Base-by-base conservation (phyloP, 495 filamentous ascomycete genomes). In the Apodospora peruviana region DNA sequence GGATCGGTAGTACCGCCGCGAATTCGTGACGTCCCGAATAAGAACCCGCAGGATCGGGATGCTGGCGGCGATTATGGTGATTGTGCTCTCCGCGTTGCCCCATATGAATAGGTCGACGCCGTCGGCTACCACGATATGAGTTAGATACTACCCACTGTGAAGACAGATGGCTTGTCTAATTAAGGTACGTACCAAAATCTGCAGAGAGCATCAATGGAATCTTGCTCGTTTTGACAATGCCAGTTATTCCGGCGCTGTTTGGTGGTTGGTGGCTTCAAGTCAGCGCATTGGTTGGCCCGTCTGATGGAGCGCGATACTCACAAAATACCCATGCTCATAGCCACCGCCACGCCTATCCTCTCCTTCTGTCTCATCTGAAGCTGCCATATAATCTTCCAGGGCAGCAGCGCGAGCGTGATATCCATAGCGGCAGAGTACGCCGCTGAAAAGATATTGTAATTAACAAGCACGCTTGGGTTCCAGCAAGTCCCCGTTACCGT, bases 301-400 rank as follows among this genome's bases (percentile, higher is more conserved):
- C 12, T 7, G 27, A 32, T 32, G 12, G 36, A n/a, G 8, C 16
- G 36, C 10, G 27, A 39, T 1, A 49, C 25, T 22, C 36, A 49
- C 37, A 54, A 47, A 16, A 58, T 18, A 14, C 68, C 68, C 47
- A 68, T 61, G 37, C 61, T 68, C 67, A 71, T 70, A 3, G 65
- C 66, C 12, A 70, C 19, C 25, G 56, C 58, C 1, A 65, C 65
- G 1, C 68, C 68, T 43, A 65, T 54, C 47, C 65, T 68, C 51
- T 69, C 68, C 39, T 58, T 58, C 18, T 27, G 51, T 40, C 57
- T 58, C 65, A 71, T 67, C 47, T 67, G 53, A 17, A 65, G 55
- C 14, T 45, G 53, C 52, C 54, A 59, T 9, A 71, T 50, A 12
- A 66, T 51, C 23, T 48, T 59, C 68, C 67, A 71, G 0, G 65